phyloP scores from a whole-genome alignment of 148 eudicot species.

The Euryodendron excelsum region DNA sequence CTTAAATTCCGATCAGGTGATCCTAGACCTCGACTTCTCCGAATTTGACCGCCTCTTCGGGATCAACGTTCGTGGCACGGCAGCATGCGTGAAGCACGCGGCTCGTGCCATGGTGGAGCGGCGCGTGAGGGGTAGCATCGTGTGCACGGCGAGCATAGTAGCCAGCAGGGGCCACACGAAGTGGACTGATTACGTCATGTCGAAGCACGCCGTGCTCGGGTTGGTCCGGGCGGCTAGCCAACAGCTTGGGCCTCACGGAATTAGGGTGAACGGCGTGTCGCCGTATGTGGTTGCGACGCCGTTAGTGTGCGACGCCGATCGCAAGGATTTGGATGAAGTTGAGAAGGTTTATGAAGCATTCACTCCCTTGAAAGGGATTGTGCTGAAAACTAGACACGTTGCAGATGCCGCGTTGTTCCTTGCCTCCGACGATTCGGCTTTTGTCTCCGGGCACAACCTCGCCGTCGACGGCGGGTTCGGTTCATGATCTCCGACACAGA shows the following conservation, averaged over 20 bases:
- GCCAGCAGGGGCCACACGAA: neutral
- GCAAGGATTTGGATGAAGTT: neutral
- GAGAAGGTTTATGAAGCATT: too few relatives aligned
- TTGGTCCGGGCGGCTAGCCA: too few relatives aligned
- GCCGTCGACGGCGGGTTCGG: too few relatives aligned
- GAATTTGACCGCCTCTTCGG: neutral
- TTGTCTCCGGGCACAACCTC: too few relatives aligned
- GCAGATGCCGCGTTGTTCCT: too few relatives aligned
- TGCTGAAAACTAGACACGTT: too few relatives aligned
- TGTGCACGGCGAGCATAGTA: neutral
- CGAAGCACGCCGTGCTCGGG: too few relatives aligned
- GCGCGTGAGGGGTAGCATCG: too few relatives aligned
- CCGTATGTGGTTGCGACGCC: conserved; percentile 10
- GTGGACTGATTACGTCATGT: too few relatives aligned
- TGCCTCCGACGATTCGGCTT: too few relatives aligned
- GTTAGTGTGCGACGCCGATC: neutral
- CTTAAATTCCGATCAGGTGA: neutral
- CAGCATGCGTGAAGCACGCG: neutral
- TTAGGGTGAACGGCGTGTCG: conserved; percentile 15
- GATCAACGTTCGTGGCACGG: neutral
- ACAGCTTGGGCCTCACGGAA: conserved; percentile 12
- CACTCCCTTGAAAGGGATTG: too few relatives aligned
- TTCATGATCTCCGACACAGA: too few relatives aligned
- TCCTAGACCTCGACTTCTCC: neutral
- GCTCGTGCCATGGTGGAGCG: conserved; percentile 2